Base-by-base conservation (phyloP, 1,139 yeast species). In the Candida buenavistaensis region DNA sequence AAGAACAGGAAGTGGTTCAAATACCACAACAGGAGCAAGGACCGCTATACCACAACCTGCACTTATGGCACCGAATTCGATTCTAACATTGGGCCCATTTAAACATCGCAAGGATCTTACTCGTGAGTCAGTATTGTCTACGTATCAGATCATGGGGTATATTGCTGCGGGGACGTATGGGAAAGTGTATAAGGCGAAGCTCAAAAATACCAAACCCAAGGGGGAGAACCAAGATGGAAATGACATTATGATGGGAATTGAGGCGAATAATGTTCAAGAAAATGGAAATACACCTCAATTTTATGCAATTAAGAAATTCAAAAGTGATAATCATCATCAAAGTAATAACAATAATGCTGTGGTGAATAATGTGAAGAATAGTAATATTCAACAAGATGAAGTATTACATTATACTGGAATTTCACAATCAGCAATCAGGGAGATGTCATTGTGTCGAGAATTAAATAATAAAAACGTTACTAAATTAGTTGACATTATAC, bases 81-180 rank as follows among this genome's bases (percentile, higher is more conserved):
- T 82, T 20, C 72, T 84, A 46, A 79, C 92, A 0, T 69, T 84
- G 16, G 86, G 80, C 0, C 90, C 92, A 0, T 85, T 82, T 54
- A 73, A 79, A 41, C 75, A 75, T 37, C 73, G 97, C 28, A 83
- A 83, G 52, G 96, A 88, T 54, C 59, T 74, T 23, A 64, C 78
- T 3, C 64, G 95, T 37, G 73, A 77, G 28, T 80, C 87, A 5
- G 96, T 92, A 3, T 63, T 88, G 19, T 81, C 84, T 30, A 83
- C 83, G 47, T 92, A 90, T 58, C 90, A 84, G 44, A 84, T 94
- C 42, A 65, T 88, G 21, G 99, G 99, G 0, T 92, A 92, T 59
- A 94, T 92, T 42, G 98, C 98, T 0, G 96, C 98, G 1, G 99
- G 99, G 25, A 92, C 99, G 0, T 92, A 92, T 58, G 99, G 99